These are phyloP conservation scores for Leucocoprinus sp. DNA, from an alignment of 768 basidiomycete species.

Conservation along the genomic window DNA sequence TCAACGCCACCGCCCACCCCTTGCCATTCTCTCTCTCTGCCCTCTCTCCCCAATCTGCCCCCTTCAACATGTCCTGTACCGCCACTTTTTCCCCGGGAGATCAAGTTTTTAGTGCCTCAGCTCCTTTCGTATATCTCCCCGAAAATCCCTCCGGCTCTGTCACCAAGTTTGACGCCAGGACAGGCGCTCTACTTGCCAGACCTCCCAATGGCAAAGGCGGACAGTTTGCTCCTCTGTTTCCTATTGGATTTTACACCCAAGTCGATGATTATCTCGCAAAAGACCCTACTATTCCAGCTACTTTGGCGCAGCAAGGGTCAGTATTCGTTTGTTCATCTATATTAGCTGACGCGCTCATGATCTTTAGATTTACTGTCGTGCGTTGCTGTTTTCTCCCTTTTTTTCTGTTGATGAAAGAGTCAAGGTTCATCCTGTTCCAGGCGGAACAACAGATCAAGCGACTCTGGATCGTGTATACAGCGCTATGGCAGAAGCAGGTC, in stretches of 20 bases:
- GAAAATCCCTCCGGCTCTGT: slow-evolving; percentile 41
- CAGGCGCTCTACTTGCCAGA: slow-evolving; percentile 45
- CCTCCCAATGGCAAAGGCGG: slow-evolving; percentile 43
- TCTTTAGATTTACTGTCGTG: slow-evolving; percentile 32
- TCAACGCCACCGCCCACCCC: slow-evolving; percentile 43
- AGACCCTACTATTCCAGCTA: slow-evolving; percentile 46
- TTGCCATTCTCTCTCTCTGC: slow-evolving; percentile 40
- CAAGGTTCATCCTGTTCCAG: slow-evolving; percentile 64
- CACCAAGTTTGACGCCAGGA: slow-evolving; percentile 57
- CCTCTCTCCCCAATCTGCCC: slow-evolving; percentile 32
- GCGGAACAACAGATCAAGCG: slow-evolving; percentile 46
- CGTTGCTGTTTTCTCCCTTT: slow-evolving; percentile 14
- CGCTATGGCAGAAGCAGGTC: slow-evolving; percentile 58
- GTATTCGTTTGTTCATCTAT: slow-evolving; percentile 13
- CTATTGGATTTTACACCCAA: slow-evolving; percentile 67
- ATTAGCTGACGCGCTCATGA: not conserved
- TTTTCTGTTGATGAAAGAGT: not conserved
- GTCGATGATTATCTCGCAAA: slow-evolving; percentile 46
- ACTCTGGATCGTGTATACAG: slow-evolving; percentile 52
- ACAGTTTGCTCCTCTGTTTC: slow-evolving; percentile 49
- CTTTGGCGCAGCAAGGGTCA: slow-evolving; percentile 50
- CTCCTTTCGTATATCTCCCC: slow-evolving; percentile 42
- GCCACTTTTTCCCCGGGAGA: slow-evolving; percentile 26
- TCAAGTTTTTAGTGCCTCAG: slow-evolving; percentile 37
- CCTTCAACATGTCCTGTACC: slow-evolving; percentile 30